Evolutionary conservation across 177 flowering plant species (phyloP).

Genomic region (Tripterygium wilfordii): DNA sequence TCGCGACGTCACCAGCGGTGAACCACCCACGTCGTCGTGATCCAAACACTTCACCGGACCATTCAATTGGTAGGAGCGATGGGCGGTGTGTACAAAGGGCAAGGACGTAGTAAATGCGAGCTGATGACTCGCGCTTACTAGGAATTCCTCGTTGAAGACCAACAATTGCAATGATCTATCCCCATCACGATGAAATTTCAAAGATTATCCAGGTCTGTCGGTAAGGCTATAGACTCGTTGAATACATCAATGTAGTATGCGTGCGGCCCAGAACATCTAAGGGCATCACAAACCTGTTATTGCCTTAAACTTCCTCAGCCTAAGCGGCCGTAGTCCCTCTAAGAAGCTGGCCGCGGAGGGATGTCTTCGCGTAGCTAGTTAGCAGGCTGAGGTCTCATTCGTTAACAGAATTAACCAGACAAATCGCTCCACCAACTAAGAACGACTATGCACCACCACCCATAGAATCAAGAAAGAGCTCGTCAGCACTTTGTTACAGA

Average conservation of each 20-base stretch:
- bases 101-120: neutral
- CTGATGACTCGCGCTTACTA: constrained; percentile 23
- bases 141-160: constrained; percentile 39
- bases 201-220: constrained; percentile 42
- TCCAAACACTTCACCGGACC: constrained; percentile 18
- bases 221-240: constrained; percentile 48
- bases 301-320: constrained; percentile 53
- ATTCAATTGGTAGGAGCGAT: constrained; percentile 19
- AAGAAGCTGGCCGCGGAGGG: constrained; percentile 18
- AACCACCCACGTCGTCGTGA: constrained; percentile 18
- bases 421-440: constrained; percentile 52
- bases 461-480: no score
- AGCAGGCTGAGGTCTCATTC: constrained; percentile 48
- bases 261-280: constrained; percentile 52
- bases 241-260: constrained; percentile 50
- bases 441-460: no score
- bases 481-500: no score
- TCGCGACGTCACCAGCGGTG: constrained; percentile 14
- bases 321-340: constrained; percentile 23
- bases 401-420: constrained; percentile 54
- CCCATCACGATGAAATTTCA: constrained; percentile 49
- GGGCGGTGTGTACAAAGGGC: no score
- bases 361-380: constrained; percentile 23
- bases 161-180: constrained; percentile 45
- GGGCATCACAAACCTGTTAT: constrained; percentile 53